Evolutionary conservation across 164 flowering plant species (phyloP), one percentile per base, ranked within the genome.

Genomic region (Macadamia integrifolia): DNA sequence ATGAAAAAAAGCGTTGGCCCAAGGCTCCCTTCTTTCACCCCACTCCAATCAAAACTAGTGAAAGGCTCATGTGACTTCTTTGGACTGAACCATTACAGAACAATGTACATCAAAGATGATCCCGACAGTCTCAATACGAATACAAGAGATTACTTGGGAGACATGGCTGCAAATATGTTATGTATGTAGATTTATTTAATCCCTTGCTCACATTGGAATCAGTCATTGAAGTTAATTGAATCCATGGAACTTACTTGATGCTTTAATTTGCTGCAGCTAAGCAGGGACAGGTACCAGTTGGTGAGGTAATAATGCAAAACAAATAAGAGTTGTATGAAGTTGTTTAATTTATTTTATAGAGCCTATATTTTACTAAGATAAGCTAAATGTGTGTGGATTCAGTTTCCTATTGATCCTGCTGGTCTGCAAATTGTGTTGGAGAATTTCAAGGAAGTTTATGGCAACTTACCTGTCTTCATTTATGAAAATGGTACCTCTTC

Each of bases 21-120:
- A 32, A 76, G 84, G 64, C 62, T 88, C 58, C 90, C 91, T 15
- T 35, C 60, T 46, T 83, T 88, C 74, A 83, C 85, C 2, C 43
- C 61, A 17, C 4, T 35, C 1, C 83, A 84, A 72, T 76, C 87
- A 1, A 31, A 75, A 62, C 73, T n/a, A 66, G 62, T 88, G 1
- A 84, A 80, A 76, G 85, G 86, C 48, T 83, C 92, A 40, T 74
- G 64, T 50, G 90, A 86, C 70, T 85, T 86, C 48, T 56, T 87
- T 29, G 91, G 94, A 32, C 1, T 89, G 56, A 87, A 81, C 32
- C 82, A 88, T 60, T 88, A 88, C 66, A 8, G 0, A 3, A 40
- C 79, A 23, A 0, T 61, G n/a, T 15, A 42, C 30, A 55, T 80
- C 61, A 73, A 72, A 65, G 82, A 86, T 61, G 62, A 77, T n/a